These are phyloP conservation scores for Macrophomina phaseolina DNA, from an alignment of 2,329 filamentous ascomycete genomes.

Conservation along the genomic window DNA sequence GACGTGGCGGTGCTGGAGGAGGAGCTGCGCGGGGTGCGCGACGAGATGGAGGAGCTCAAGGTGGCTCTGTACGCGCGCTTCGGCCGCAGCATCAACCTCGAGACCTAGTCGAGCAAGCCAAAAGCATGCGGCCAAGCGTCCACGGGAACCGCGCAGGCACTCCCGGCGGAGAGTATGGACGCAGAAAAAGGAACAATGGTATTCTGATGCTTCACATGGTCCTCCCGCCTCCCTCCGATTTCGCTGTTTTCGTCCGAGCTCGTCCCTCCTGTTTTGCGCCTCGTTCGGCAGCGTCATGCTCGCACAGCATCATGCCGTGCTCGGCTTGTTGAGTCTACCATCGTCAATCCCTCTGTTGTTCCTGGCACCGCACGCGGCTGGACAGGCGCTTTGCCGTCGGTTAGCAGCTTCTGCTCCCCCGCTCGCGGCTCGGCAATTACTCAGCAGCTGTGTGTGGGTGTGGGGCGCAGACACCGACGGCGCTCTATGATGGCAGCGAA, in stretches of 20 bases:
- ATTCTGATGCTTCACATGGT: background rate
- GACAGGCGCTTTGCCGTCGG: slow-evolving; percentile 1
- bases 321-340: background rate
- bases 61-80: slow-evolving; percentile 93
- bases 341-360: background rate
- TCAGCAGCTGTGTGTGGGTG: background rate
- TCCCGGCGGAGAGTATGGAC: background rate
- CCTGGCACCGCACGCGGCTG: background rate
- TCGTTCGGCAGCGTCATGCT: background rate
- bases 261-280: background rate
- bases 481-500: background rate
- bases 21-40: slow-evolving; percentile 73
- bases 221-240: background rate
- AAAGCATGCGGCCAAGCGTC: background rate
- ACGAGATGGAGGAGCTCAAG: slow-evolving; percentile 90
- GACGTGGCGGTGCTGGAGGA: slow-evolving; percentile 80
- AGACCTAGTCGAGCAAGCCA: slow-evolving; percentile 65
- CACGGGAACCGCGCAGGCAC: background rate
- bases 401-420: background rate
- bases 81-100: slow-evolving; percentile 94
- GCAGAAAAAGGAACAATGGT: background rate
- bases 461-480: slow-evolving; percentile 3
- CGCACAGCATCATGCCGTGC: slow-evolving; percentile 5
- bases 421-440: slow-evolving; percentile 8
- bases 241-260: background rate